A percentile compares a stretch with the other conserved stretches of the same genome.
Evolutionary conservation across 2,329 filamentous ascomycete species (phyloP).

Genomic region (Ambrosiella xylebori): DNA sequence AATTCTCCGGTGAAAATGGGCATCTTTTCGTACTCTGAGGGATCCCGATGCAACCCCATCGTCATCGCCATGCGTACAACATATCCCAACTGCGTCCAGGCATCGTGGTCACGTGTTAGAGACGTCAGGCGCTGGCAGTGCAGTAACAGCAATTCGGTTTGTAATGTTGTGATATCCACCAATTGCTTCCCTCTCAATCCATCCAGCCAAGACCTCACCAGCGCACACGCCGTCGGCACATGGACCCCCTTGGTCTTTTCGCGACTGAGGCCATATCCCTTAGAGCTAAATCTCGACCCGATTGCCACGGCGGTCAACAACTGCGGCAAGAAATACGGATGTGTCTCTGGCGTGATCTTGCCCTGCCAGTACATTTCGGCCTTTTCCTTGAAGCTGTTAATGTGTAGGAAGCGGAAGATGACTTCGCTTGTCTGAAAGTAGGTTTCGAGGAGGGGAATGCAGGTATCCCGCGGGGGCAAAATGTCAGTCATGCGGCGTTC

Average conservation of each 20-base stretch:
- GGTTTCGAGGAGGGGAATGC: slow-evolving; percentile 31
- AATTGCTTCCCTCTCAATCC: slow-evolving; percentile 33
- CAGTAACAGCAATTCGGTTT: slow-evolving; percentile 35
- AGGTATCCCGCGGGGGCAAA: slow-evolving; percentile 31
- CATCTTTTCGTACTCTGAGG: slow-evolving; percentile 34
- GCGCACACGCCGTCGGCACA: slow-evolving; percentile 37
- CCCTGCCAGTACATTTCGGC: slow-evolving; percentile 36
- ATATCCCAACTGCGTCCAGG: slow-evolving; percentile 37
- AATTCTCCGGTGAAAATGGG: slow-evolving; percentile 35
- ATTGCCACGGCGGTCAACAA: slow-evolving; percentile 35
- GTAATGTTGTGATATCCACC: slow-evolving; percentile 35
- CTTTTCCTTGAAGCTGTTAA: slow-evolving; percentile 33
- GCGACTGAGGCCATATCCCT: slow-evolving; percentile 31
- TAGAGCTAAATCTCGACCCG: slow-evolving; percentile 34
- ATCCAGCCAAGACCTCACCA: slow-evolving; percentile 38
- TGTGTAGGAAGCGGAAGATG: slow-evolving; percentile 35
- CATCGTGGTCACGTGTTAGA: slow-evolving; percentile 29
- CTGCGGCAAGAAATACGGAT: slow-evolving; percentile 32
- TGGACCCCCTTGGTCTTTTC: slow-evolving; percentile 38
- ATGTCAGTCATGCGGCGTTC: slow-evolving; percentile 41
- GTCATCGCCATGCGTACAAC: slow-evolving; percentile 41
- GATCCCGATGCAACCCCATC: slow-evolving; percentile 41
- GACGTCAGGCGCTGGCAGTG: slow-evolving; percentile 37
- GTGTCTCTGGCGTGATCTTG: slow-evolving; percentile 24
- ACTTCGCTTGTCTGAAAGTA: slow-evolving; percentile 35